Evolutionary conservation across 2,329 filamentous ascomycete genomes (phyloP).

Genomic region (Pestalotiopsis sp.): DNA sequence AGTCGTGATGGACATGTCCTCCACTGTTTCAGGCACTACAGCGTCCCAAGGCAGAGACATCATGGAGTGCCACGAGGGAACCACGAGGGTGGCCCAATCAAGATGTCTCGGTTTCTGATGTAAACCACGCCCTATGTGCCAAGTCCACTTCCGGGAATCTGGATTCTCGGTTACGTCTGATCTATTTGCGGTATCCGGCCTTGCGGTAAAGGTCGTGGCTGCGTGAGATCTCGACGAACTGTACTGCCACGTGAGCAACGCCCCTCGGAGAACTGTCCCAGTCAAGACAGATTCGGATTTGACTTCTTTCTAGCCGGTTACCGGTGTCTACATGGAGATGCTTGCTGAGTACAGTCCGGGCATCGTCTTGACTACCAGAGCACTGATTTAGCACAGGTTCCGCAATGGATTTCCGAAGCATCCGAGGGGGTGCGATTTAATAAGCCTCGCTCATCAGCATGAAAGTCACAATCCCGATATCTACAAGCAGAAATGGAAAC

Average conservation of each 20-base stretch:
- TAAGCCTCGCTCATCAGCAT: not conserved
- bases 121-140: too few species aligned
- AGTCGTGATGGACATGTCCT: not conserved
- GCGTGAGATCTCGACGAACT: not conserved
- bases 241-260: not conserved
- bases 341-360: not conserved
- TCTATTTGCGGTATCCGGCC: not conserved
- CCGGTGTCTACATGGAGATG: not conserved
- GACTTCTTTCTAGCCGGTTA: not conserved
- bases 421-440: not conserved
- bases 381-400: not conserved
- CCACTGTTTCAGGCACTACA: too few species aligned
- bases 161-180: not conserved
- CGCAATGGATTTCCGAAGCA: not conserved
- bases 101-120: not conserved
- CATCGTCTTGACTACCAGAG: not conserved
- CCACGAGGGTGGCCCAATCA: not conserved
- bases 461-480: not conserved
- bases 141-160: not conserved
- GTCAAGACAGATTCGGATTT: not conserved
- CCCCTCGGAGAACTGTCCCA: not conserved
- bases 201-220: not conserved
- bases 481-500: not conserved
- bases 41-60: not conserved
- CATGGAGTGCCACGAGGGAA: not conserved